Base-by-base conservation (phyloP, 208 protist species). In the Trypanosoma platydactyli region DNA sequence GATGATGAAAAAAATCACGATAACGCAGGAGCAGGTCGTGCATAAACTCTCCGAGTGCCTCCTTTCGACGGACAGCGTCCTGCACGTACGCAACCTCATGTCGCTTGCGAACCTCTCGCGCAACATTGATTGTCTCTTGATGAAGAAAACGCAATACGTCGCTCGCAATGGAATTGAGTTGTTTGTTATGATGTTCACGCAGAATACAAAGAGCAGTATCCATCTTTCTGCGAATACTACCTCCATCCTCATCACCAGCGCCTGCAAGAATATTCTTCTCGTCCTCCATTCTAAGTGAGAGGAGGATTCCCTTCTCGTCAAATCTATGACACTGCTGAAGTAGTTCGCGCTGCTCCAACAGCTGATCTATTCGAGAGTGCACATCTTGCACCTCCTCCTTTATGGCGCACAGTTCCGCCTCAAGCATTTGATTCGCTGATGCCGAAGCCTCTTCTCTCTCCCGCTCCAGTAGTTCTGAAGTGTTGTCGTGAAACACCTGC, bases 141-240 rank as follows among this genome's bases (percentile, higher is more conserved):
- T 88, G 85, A 45, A 91, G 63, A 55, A 79, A 76, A 35, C 81
- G 77, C 5, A 91, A 76, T 16, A 91, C 80, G n/a, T 60, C 44
- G 20, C 77, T 68, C 30, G 75, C 54, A 52, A 84, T 42, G 44
- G 64, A 62, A 20, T 40, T 25, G 13, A 87, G 58, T 20, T 73
- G 79, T 16, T 78, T 56, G 51, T 79, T 66, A 44, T 75, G 72
- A 60, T 88, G 85, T 20, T 64, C 68, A 12, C 69, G 58, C 27
- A 88, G 59, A 45, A 88, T 15, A 27, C 62, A 54, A 40, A 68
- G 50, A 27, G 70, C 70, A 15, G 70, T 62, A 20, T 35, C 35
- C 44, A 76, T 55, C 53, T 76, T 76, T 11, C 20, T 18, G 15
- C 69, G 44, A 64, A 68, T 11, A 51, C 27, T 41, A 38, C 35